These are phyloP conservation scores for Leishmania aethiopica DNA, from an alignment of 208 protist species.

Conservation along the genomic window DNA sequence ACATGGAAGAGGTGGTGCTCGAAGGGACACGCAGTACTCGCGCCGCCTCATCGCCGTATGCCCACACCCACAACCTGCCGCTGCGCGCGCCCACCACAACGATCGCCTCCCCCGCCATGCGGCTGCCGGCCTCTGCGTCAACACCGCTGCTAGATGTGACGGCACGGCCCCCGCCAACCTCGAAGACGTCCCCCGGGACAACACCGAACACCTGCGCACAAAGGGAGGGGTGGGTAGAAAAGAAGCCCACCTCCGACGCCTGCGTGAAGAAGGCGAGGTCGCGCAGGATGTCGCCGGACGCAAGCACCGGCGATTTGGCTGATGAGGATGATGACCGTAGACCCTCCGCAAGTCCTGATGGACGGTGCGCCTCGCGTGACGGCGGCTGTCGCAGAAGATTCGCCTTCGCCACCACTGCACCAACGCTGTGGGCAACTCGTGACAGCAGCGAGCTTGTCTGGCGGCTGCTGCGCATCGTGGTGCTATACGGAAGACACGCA, in stretches of 20 bases:
- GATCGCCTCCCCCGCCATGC: neutral
- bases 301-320: conserved; percentile 10
- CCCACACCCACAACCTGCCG: conserved; percentile 60
- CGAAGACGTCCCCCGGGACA: conserved; percentile 55
- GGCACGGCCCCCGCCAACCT: conserved; percentile 31
- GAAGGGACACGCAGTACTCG: conserved; percentile 32
- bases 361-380: neutral
- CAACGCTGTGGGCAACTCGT: conserved; percentile 11
- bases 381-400: no score
- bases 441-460: conserved; percentile 9
- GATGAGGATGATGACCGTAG: neutral
- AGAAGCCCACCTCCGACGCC: conserved; percentile 53
- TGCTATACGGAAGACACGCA: conserved; percentile 17
- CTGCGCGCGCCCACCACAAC: conserved; percentile 69
- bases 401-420: neutral
- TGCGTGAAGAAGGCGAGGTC: conserved; percentile 71
- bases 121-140: neutral
- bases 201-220: conserved; percentile 71
- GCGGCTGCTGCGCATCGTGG: neutral
- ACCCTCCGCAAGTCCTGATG: neutral
- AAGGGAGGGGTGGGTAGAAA: conserved; percentile 64
- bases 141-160: neutral
- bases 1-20: no score
- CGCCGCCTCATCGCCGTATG: conserved; percentile 37
- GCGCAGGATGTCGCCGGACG: conserved; percentile 61